These are phyloP conservation scores for Neurospora sp. DNA, from an alignment of 495 filamentous ascomycete genomes.

Conservation along the genomic window DNA sequence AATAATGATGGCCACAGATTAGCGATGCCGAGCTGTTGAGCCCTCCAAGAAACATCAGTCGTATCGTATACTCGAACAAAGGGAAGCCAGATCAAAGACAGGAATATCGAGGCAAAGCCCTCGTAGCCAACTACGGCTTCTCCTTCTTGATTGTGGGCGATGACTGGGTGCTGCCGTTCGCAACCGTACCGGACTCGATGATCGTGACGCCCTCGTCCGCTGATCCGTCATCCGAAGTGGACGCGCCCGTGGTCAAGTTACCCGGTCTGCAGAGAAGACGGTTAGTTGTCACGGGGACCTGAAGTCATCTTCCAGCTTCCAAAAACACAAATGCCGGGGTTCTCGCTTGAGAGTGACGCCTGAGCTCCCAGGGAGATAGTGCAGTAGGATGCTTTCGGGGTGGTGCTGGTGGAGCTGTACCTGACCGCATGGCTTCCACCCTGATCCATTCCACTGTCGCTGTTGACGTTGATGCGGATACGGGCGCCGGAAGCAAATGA, in stretches of 20 bases:
- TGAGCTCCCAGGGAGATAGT: neutral
- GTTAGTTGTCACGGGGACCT: slow-evolving; percentile 17
- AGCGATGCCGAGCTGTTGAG: slow-evolving; percentile 13
- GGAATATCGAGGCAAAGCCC: slow-evolving; percentile 3
- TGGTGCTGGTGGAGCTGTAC: slow-evolving; percentile 11
- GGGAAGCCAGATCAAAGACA: slow-evolving; percentile 1
- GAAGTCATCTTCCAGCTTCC: slow-evolving; percentile 3
- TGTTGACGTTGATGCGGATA: slow-evolving; percentile 7
- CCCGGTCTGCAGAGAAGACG: slow-evolving; percentile 16
- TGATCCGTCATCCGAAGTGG: slow-evolving; percentile 32
- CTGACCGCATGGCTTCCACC: slow-evolving; percentile 12
- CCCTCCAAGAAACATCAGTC: slow-evolving; percentile 12
- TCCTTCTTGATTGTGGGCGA: slow-evolving; percentile 41
- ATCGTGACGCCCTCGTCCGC: slow-evolving; percentile 39
- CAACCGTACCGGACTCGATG: slow-evolving; percentile 38
- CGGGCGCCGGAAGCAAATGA: slow-evolving; percentile 19
- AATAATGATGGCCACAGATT: slow-evolving; percentile 22
- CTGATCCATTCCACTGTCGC: slow-evolving; percentile 8
- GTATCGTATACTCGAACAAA: slow-evolving; percentile 7
- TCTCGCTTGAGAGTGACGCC: neutral
- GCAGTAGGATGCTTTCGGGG: neutral
- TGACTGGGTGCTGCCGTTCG: slow-evolving; percentile 37
- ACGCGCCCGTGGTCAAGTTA: slow-evolving; percentile 13
- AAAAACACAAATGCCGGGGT: neutral
- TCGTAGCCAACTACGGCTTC: slow-evolving; percentile 15